Evolutionary conservation across 2,329 filamentous ascomycete species (phyloP).

Genomic region (Colletotrichum sp.): DNA sequence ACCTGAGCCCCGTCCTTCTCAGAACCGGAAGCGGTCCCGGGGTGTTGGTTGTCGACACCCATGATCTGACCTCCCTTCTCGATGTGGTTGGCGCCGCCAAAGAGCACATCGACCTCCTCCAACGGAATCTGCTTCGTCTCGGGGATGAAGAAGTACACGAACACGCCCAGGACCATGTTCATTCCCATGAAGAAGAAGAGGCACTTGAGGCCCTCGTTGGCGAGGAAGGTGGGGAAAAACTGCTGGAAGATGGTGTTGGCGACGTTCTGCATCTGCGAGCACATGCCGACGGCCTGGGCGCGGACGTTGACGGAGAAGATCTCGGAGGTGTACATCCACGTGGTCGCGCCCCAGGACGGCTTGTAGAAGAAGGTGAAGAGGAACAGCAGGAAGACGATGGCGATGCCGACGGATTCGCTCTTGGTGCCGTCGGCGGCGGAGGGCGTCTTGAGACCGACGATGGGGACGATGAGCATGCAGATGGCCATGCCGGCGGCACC

Average conservation of each 20-base stretch:
- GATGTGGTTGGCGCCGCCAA: slow-evolving; percentile 61
- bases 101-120: slow-evolving; percentile 62
- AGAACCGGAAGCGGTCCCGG: background rate
- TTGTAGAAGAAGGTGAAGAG: slow-evolving; percentile 71
- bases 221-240: slow-evolving; percentile 72
- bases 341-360: slow-evolving; percentile 71
- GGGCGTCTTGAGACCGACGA: slow-evolving; percentile 54
- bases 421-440: slow-evolving; percentile 57
- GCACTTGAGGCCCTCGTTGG: slow-evolving; percentile 53
- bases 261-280: slow-evolving; percentile 63
- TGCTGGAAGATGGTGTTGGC: slow-evolving; percentile 73
- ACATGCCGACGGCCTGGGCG: slow-evolving; percentile 74
- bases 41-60: slow-evolving; percentile 9
- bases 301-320: slow-evolving; percentile 76
- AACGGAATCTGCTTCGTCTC: slow-evolving; percentile 56
- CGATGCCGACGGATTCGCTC: slow-evolving; percentile 63
- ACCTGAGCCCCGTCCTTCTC: slow-evolving; percentile 3
- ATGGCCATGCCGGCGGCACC: slow-evolving; percentile 72
- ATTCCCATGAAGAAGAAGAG: slow-evolving; percentile 43
- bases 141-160: slow-evolving; percentile 56
- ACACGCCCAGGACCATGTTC: slow-evolving; percentile 52
- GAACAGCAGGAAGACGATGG: slow-evolving; percentile 73
- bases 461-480: slow-evolving; percentile 71
- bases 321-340: slow-evolving; percentile 75
- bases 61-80: slow-evolving; percentile 57